phyloP scores from a whole-genome alignment of 495 filamentous ascomycete genomes.

The Ramalina intermedia region DNA sequence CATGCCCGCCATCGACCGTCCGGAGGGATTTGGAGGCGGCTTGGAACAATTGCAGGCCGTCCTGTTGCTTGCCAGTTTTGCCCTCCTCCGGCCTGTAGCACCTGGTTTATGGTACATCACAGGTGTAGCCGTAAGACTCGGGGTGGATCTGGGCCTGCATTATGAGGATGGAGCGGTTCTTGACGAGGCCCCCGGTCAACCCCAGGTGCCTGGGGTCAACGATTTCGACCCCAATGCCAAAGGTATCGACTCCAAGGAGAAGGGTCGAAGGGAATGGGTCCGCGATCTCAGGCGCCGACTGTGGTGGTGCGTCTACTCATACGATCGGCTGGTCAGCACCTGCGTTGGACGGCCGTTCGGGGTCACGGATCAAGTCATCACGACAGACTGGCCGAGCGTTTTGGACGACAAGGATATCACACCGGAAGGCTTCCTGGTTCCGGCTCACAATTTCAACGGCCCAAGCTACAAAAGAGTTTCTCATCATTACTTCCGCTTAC shows the following conservation, averaged over 20 bases:
- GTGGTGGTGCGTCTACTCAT: conserved; percentile 95
- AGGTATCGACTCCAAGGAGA: conserved; percentile 39
- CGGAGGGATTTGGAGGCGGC: conserved; percentile 54
- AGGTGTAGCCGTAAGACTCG: conserved; percentile 78
- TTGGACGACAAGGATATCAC: conserved; percentile 84
- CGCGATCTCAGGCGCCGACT: conserved; percentile 75
- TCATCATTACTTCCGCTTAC: conserved; percentile 80
- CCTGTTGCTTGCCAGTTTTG: conserved; percentile 78
- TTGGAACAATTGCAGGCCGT: conserved; percentile 89
- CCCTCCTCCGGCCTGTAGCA: conserved; percentile 75
- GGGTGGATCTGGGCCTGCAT: conserved; percentile 83
- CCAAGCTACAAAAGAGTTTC: conserved; percentile 81
- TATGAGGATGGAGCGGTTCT: conserved; percentile 77
- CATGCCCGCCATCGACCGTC: conserved; percentile 37
- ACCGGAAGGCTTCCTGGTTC: conserved; percentile 53
- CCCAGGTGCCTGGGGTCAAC: conserved; percentile 12
- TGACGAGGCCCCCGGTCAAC: conserved; percentile 22
- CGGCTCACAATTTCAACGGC: conserved; percentile 28
- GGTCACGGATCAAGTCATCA: conserved; percentile 85
- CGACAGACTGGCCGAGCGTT: conserved; percentile 80
- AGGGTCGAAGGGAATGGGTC: conserved; percentile 69
- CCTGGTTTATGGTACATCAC: conserved; percentile 96
- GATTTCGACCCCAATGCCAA: not conserved
- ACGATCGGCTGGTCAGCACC: conserved; percentile 80
- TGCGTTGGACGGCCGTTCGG: conserved; percentile 90